Percentiles rank a stretch among this genome's conserved stretches.
Evolutionary conservation across 2,329 filamentous ascomycete genomes (phyloP).

Genomic region (Colletotrichum sp.): DNA sequence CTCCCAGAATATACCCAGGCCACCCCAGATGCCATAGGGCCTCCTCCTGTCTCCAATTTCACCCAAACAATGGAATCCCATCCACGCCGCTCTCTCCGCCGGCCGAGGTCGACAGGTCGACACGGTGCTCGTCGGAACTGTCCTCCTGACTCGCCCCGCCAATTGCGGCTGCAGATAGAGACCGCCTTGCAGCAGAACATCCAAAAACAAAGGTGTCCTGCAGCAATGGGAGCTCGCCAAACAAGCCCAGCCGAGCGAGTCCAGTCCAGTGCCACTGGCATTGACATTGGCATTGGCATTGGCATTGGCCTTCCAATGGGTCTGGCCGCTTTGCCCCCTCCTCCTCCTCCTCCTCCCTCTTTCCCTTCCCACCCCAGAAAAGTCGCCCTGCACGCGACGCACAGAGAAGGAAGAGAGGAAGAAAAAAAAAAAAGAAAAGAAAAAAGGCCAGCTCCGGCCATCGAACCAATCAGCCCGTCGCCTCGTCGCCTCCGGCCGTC

Average conservation of each 20-base stretch:
- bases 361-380: background rate
- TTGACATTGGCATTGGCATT: background rate
- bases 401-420: background rate
- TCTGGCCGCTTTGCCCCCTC: background rate
- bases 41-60: background rate
- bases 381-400: background rate
- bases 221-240: background rate
- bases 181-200: background rate
- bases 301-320: background rate
- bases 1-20: background rate
- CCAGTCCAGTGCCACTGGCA: background rate
- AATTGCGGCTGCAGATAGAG: background rate
- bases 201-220: background rate
- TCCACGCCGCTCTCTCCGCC: background rate
- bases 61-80: background rate
- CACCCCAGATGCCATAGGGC: background rate
- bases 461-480: background rate
- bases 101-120: background rate
- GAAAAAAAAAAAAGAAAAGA: background rate
- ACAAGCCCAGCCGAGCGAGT: background rate
- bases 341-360: background rate
- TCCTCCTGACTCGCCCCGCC: slow-evolving; percentile 10
- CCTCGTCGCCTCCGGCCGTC: background rate
- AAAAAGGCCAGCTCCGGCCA: background rate
- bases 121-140: background rate